Evolutionary conservation across 257 asterid genomes (phyloP).

Genomic region (Cordia subcordata): DNA sequence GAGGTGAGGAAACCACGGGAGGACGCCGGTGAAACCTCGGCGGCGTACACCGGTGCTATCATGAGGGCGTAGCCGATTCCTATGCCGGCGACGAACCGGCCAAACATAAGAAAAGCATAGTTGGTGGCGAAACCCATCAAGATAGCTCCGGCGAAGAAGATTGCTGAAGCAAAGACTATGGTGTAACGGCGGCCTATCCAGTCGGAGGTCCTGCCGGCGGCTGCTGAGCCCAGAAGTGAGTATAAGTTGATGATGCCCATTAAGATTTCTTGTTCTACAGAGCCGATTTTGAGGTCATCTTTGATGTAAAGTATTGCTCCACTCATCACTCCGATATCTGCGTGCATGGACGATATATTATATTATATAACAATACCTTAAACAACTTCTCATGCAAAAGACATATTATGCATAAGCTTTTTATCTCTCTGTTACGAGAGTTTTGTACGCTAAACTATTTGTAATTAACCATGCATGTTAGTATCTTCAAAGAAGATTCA

Average conservation of each 20-base stretch:
- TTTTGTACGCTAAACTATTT: too few relatives aligned
- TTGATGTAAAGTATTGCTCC: slow-evolving; percentile 71
- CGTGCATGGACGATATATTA: slow-evolving; percentile 25
- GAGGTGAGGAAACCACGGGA: slow-evolving; percentile 84
- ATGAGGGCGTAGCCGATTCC: slow-evolving; percentile 92
- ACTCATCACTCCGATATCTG: slow-evolving; percentile 96
- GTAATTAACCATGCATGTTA: too few relatives aligned
- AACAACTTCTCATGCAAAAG: too few relatives aligned
- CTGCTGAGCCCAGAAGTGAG: slow-evolving; percentile 73
- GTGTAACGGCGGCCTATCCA: slow-evolving; percentile 85
- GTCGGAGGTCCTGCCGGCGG: slow-evolving; percentile 87
- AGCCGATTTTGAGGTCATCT: slow-evolving; percentile 26
- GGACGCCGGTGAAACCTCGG: slow-evolving; percentile 90
- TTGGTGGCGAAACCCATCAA: slow-evolving; percentile 83
- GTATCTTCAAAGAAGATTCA: too few relatives aligned
- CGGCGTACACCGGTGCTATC: slow-evolving; percentile 94
- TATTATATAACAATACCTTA: too few relatives aligned
- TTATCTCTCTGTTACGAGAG: too few relatives aligned
- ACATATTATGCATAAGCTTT: too few relatives aligned
- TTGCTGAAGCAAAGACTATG: slow-evolving; percentile 67
- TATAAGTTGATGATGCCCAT: slow-evolving; percentile 65
- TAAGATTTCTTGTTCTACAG: slow-evolving; percentile 44
- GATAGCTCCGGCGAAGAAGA: slow-evolving; percentile 75
- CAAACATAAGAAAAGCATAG: slow-evolving; percentile 76
- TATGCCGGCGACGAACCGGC: slow-evolving; percentile 81